A percentile compares a stretch with the other conserved stretches of the same genome.
phyloP scores from a whole-genome alignment of 1,284 basidiomycete genomes.

The Cryptococcus sp. region DNA sequence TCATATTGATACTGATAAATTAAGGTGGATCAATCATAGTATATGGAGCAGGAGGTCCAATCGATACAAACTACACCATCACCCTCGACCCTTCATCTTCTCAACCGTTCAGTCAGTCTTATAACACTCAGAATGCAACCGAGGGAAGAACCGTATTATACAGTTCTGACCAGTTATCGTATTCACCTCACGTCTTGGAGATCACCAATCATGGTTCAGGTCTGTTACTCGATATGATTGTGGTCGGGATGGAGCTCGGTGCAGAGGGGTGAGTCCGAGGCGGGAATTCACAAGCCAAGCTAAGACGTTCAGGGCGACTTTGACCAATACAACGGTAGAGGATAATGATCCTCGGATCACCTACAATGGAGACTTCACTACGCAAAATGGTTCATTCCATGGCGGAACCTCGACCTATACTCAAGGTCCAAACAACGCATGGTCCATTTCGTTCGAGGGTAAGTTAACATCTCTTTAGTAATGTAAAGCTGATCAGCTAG shows the following conservation, averaged over 20 bases:
- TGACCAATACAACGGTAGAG: slow-evolving; percentile 42
- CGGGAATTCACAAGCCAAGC: not conserved
- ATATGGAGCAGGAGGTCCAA: slow-evolving; percentile 34
- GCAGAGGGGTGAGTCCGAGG: slow-evolving; percentile 28
- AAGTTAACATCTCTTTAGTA: not conserved
- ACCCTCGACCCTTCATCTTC: slow-evolving; percentile 26
- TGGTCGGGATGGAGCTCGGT: slow-evolving; percentile 27
- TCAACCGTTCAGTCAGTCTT: slow-evolving; percentile 12
- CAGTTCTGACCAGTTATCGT: slow-evolving; percentile 13
- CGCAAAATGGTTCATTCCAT: slow-evolving; percentile 39
- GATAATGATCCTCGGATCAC: slow-evolving; percentile 26
- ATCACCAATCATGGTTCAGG: slow-evolving; percentile 32
- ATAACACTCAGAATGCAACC: slow-evolving; percentile 11
- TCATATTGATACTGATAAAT: not conserved
- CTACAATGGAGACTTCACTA: slow-evolving; percentile 43
- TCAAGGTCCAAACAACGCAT: slow-evolving; percentile 24
- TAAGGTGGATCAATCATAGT: slow-evolving; percentile 29
- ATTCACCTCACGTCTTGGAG: slow-evolving; percentile 22
- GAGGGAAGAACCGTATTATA: slow-evolving; percentile 29
- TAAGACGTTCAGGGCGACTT: slow-evolving; percentile 20
- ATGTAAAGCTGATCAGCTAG: slow-evolving; percentile 7
- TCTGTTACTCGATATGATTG: slow-evolving; percentile 36
- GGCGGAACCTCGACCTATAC: slow-evolving; percentile 39
- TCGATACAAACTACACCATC: slow-evolving; percentile 29
- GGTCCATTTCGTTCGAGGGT: slow-evolving; percentile 39